These are phyloP conservation scores for Diaporthe nobilis DNA, from an alignment of 2,329 filamentous ascomycete genomes.

Conservation along the genomic window DNA sequence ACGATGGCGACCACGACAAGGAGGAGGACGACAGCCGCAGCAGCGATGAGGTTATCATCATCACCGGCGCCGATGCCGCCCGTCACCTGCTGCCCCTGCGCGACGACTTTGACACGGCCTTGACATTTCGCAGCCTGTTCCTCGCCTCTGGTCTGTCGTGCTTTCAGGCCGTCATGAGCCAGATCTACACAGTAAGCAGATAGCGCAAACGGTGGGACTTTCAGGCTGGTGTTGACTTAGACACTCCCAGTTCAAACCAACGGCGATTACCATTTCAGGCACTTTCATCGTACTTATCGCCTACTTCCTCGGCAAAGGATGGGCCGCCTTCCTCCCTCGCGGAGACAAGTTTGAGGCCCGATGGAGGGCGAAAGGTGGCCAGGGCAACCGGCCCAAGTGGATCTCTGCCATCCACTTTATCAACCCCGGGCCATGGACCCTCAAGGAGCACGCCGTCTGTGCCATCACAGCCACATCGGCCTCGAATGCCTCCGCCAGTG, in stretches of 20 bases:
- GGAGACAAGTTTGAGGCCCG: slow-evolving; percentile 63
- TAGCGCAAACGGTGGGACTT: too few relatives aligned
- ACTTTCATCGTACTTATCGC: slow-evolving; percentile 71
- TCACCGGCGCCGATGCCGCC: slow-evolving; percentile 66
- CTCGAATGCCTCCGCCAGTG: slow-evolving; percentile 61
- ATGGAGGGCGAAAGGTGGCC: slow-evolving; percentile 59
- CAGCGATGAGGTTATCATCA: slow-evolving; percentile 61
- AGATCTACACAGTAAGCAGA: slow-evolving; percentile 65
- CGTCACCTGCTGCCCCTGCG: slow-evolving; percentile 61
- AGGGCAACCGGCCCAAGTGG: slow-evolving; percentile 58
- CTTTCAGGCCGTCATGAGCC: slow-evolving; percentile 69
- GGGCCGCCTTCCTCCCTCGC: slow-evolving; percentile 63
- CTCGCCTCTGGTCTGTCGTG: slow-evolving; percentile 63
- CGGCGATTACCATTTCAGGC: slow-evolving; percentile 60
- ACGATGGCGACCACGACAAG: slow-evolving; percentile 47
- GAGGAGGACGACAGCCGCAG: slow-evolving; percentile 45
- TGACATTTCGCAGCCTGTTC: slow-evolving; percentile 68
- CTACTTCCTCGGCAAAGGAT: slow-evolving; percentile 67
- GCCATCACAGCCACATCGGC: slow-evolving; percentile 68
- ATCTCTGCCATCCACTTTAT: slow-evolving; percentile 60
- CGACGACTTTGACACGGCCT: slow-evolving; percentile 64
- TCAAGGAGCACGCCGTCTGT: slow-evolving; percentile 70
- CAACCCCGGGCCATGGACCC: slow-evolving; percentile 65
- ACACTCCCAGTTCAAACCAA: slow-evolving; percentile 65
- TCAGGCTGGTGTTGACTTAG: slow-evolving; percentile 21